Conservation (phyloP, 2,329 filamentous ascomycete genomes). For the Verticillium klebahnii region DNA sequence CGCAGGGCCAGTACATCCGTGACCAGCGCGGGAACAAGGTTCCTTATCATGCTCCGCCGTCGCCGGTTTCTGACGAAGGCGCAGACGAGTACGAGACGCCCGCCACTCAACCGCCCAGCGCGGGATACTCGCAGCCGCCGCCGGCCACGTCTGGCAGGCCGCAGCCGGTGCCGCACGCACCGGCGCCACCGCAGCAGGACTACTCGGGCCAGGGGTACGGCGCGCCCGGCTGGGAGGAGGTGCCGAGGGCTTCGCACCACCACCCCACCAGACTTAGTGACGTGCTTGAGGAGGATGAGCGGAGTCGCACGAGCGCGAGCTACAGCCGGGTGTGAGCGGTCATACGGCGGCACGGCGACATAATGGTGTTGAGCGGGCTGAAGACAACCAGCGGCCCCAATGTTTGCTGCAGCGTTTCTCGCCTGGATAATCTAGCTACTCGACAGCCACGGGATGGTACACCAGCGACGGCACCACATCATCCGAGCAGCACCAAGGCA, state of each 20-base stretch:
- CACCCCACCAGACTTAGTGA: slow-evolving; percentile 87
- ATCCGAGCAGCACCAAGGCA: neutral
- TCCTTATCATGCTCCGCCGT: slow-evolving; percentile 40
- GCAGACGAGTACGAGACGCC: slow-evolving; percentile 56
- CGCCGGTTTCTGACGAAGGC: slow-evolving; percentile 45
- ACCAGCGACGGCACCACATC: neutral
- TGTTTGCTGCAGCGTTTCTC: neutral
- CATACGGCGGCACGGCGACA: neutral
- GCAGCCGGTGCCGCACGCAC: slow-evolving; percentile 14
- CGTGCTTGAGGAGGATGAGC: slow-evolving; percentile 80
- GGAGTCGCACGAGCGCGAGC: slow-evolving; percentile 69
- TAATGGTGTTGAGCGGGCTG: neutral
- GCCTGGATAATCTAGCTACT: neutral
- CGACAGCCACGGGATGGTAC: neutral
- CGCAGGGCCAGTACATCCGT: slow-evolving; percentile 54
- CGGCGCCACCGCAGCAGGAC: slow-evolving; percentile 38
- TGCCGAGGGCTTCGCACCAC: slow-evolving; percentile 65
- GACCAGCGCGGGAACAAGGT: slow-evolving; percentile 60
- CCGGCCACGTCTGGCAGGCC: slow-evolving; percentile 31
- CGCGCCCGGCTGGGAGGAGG: slow-evolving; percentile 68
- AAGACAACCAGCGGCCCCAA: neutral
- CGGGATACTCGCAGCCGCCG: slow-evolving; percentile 19
- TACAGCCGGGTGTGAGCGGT: slow-evolving; percentile 40
- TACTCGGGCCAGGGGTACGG: slow-evolving; percentile 65
- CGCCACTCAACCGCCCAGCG: slow-evolving; percentile 32